A percentile compares a stretch with the other conserved stretches of the same genome.
phyloP scores from a whole-genome alignment of 139 green algal species.

The Limnomonas spitsbergensis region DNA sequence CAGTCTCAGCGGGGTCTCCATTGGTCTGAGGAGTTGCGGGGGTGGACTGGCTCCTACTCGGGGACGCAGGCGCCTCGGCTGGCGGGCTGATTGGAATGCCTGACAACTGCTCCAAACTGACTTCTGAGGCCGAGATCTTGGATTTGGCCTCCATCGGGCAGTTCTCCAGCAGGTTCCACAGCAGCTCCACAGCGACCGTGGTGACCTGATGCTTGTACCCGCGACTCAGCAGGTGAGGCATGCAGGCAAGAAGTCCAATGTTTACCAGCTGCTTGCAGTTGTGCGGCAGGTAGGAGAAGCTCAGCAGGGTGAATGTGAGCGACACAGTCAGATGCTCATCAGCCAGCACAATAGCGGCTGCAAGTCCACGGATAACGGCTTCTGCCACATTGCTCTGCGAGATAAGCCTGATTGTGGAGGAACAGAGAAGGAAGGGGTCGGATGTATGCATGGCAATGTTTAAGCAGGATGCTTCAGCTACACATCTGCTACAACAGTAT shows the following conservation, averaged over 20 bases:
- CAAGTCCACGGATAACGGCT: conserved; percentile 23
- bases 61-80: too few species aligned
- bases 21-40: not conserved
- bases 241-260: conserved; percentile 24
- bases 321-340: conserved; percentile 14
- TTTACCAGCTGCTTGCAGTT: conserved; percentile 28
- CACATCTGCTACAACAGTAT: not conserved
- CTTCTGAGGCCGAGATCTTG: not conserved
- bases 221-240: conserved; percentile 24
- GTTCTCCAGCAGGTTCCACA: conserved; percentile 43
- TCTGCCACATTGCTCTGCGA: conserved; percentile 23
- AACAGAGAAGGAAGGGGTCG: too few species aligned
- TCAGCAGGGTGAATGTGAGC: conserved; percentile 7
- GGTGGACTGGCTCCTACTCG: not conserved
- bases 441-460: too few species aligned
- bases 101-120: too few species aligned
- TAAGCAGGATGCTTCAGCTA: not conserved
- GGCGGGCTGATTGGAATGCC: too few species aligned
- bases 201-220: conserved; percentile 19
- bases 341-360: not conserved
- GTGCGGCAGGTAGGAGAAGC: conserved; percentile 29
- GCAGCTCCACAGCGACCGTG: conserved; percentile 24
- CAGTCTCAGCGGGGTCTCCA: not conserved
- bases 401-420: conserved; percentile 23
- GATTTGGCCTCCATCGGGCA: not conserved